These are phyloP conservation scores for Pythium grandisporangium DNA, from an alignment of 352 stramenopile species.

Conservation along the genomic window DNA sequence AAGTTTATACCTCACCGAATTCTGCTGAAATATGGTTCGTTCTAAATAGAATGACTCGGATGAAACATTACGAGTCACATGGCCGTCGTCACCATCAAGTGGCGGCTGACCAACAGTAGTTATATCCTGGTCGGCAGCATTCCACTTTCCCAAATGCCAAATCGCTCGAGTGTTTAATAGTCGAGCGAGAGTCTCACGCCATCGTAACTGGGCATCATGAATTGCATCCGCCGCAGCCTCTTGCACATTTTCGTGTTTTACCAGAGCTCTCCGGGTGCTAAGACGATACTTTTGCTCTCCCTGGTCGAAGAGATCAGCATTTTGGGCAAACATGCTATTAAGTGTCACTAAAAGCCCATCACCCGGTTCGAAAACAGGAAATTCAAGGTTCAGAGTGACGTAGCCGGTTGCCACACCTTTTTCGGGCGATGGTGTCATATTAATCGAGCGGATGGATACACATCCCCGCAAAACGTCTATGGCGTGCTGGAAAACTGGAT, in stretches of 20 bases:
- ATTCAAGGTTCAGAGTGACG: slow-evolving; percentile 12
- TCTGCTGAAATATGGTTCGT: slow-evolving; percentile 15
- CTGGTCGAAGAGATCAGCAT: no score
- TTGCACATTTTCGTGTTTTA: slow-evolving; percentile 7
- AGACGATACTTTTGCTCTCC: slow-evolving; percentile 1
- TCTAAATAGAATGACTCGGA: slow-evolving; percentile 14
- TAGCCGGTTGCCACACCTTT: no score
- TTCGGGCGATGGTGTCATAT: no score
- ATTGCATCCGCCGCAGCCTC: slow-evolving; percentile 9
- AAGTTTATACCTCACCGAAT: slow-evolving; percentile 7
- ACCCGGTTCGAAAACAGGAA: slow-evolving; percentile 4
- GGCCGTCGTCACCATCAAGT: no score
- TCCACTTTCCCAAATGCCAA: slow-evolving; percentile 9
- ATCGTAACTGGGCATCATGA: slow-evolving; percentile 9
- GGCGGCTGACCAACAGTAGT: no score
- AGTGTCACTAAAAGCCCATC: no score
- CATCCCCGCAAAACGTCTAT: slow-evolving; percentile 45
- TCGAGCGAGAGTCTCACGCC: slow-evolving; percentile 5
- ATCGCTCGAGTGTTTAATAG: slow-evolving; percentile 11
- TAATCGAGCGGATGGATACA: slow-evolving; percentile 29
- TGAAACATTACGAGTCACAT: background rate
- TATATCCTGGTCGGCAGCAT: no score
- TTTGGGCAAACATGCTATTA: no score
- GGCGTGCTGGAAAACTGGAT: slow-evolving; percentile 46
- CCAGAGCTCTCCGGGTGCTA: slow-evolving; percentile 6